These are phyloP conservation scores for Cercospora canescens DNA, from an alignment of 2,329 filamentous ascomycete species.

Conservation along the genomic window DNA sequence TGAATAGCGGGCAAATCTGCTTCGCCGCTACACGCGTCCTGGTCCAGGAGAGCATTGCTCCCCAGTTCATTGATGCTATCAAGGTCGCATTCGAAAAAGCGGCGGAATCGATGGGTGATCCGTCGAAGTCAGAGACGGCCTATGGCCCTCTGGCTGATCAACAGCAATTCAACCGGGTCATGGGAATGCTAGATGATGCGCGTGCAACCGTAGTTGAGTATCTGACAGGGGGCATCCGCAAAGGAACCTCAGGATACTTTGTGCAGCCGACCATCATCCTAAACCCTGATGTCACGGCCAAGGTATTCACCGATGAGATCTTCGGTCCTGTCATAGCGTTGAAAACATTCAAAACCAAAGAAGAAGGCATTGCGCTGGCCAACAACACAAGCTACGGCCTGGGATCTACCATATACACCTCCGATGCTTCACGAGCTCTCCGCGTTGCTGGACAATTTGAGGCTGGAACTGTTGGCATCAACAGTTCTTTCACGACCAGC, in stretches of 20 bases:
- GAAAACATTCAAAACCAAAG: slow-evolving; percentile 63
- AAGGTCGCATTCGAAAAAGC: slow-evolving; percentile 19
- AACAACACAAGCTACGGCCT: slow-evolving; percentile 84
- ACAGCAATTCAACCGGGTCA: slow-evolving; percentile 67
- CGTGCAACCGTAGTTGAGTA: slow-evolving; percentile 37
- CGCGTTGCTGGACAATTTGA: slow-evolving; percentile 51
- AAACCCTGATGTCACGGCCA: slow-evolving; percentile 61
- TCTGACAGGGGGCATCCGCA: slow-evolving; percentile 1
- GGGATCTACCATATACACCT: slow-evolving; percentile 68
- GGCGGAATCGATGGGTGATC: slow-evolving; percentile 27
- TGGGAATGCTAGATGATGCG: slow-evolving; percentile 70
- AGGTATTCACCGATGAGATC: slow-evolving; percentile 65
- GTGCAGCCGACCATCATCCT: slow-evolving; percentile 53
- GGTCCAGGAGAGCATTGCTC: slow-evolving; percentile 53
- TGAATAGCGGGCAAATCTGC: slow-evolving; percentile 59
- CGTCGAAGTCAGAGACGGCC: slow-evolving; percentile 67
- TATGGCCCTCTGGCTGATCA: slow-evolving; percentile 74
- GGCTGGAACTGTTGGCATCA: slow-evolving; percentile 47
- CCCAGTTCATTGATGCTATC: slow-evolving; percentile 43
- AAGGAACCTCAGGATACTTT: neutral
- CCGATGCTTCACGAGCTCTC: slow-evolving; percentile 56
- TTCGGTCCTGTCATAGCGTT: slow-evolving; percentile 78
- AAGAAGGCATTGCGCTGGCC: slow-evolving; percentile 70
- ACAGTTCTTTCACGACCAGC: neutral
- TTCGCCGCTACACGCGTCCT: slow-evolving; percentile 60